Evolutionary conservation across 129 eudicot species (phyloP), one percentile per base, ranked within the genome.

Genomic region (Flaveria ramosissima): DNA sequence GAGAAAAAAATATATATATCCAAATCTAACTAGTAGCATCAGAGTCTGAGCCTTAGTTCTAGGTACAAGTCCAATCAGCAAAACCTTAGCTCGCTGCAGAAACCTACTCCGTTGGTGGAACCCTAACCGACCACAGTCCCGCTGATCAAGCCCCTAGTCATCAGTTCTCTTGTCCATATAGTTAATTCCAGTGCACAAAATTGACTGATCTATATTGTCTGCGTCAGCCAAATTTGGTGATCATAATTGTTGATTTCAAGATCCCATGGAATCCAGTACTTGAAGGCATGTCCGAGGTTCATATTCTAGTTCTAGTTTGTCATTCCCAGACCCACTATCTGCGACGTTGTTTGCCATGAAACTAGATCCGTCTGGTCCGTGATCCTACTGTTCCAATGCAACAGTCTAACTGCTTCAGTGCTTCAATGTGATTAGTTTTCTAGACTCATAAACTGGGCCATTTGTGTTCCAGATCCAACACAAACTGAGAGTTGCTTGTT

Each of bases 11-110:
- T 26, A 30, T 15, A 57, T 6, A 23, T 57, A 57, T 19, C 45
- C 36, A 62, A 7, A 62, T 62, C 68, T 26, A 30, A 62, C 6
- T 26, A 60, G 10, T 60, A 26, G 66, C 42, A 62, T 26, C 19
- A 15, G 68, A 62, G 68, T 30, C 68, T 27, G 43, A 26, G 69
- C 69, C 69, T 63, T 27, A 32, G 46, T 32, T 27, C 46, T 63
- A 7, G 20, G 45, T 27, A 61, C 12, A 30, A 30, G 46, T 63
- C 68, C 16, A 32, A 7, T 27, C 11, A 63, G n/a, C 46, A 15
- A 30, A 27, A 63, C 45, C 20, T 0, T 62, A 27, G 19, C 39
- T 59, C 7, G 27, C 8, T 30, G 0, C 30, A 56, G 32, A 21
- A 59, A 9, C 39, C 39, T 11, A 36, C 1, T 36, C 41, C 41